phyloP scores from a whole-genome alignment of 768 basidiomycete species.

The Astraeus odoratus region DNA sequence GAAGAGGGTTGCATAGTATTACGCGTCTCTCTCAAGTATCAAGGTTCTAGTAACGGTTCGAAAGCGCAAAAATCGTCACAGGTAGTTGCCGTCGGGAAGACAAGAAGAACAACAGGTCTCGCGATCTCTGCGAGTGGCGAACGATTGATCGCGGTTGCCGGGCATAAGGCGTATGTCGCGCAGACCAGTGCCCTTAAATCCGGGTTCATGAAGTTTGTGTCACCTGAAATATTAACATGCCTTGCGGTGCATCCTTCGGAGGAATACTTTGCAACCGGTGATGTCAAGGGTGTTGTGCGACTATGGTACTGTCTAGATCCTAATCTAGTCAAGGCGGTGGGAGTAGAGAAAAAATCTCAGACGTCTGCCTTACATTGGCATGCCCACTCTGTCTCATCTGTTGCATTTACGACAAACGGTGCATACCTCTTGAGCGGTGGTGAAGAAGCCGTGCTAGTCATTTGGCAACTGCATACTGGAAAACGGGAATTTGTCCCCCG shows the following conservation, averaged over 20 bases:
- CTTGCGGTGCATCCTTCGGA: slow-evolving; percentile 84
- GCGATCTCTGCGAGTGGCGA: slow-evolving; percentile 68
- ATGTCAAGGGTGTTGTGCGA: slow-evolving; percentile 74
- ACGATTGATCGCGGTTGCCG: slow-evolving; percentile 71
- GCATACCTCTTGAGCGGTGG: slow-evolving; percentile 91
- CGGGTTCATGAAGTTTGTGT: slow-evolving; percentile 79
- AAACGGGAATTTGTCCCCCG: slow-evolving; percentile 91
- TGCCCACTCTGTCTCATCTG: slow-evolving; percentile 82
- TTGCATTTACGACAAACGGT: slow-evolving; percentile 86
- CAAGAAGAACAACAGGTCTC: slow-evolving; percentile 53
- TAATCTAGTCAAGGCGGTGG: slow-evolving; percentile 42
- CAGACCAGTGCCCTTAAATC: slow-evolving; percentile 46
- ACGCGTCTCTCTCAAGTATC: slow-evolving; percentile 51
- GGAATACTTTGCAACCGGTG: slow-evolving; percentile 94
- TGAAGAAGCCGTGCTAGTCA: slow-evolving; percentile 92
- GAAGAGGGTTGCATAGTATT: slow-evolving; percentile 47
- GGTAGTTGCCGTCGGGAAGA: slow-evolving; percentile 59
- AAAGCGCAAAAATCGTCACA: slow-evolving; percentile 42
- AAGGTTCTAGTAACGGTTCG: slow-evolving; percentile 31
- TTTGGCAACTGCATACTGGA: slow-evolving; percentile 90
- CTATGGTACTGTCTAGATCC: slow-evolving; percentile 90
- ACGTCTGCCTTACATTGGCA: slow-evolving; percentile 95
- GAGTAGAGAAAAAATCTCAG: slow-evolving; percentile 73
- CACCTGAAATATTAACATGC: slow-evolving; percentile 74
- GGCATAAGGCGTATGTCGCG: slow-evolving; percentile 74